Evolutionary conservation across 2,329 filamentous ascomycete species (phyloP).

Genomic region (Exophiala oligosperma): DNA sequence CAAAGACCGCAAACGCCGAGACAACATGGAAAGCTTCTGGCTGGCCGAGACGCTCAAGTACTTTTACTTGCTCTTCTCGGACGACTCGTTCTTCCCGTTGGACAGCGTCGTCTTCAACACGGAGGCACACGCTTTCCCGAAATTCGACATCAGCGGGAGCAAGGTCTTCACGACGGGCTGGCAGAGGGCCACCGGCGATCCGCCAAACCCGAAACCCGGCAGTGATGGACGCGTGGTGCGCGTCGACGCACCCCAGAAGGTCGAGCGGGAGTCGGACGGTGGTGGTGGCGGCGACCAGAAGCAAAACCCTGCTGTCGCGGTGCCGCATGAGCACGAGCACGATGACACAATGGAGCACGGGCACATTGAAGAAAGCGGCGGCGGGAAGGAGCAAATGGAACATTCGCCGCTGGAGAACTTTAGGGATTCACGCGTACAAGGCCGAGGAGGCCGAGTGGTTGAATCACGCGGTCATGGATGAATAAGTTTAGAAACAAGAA

Average conservation of each 20-base stretch:
- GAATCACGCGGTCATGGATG: too few relatives aligned
- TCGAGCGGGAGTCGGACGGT: neutral
- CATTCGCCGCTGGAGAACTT: slow-evolving; percentile 7
- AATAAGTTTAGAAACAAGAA: too few relatives aligned
- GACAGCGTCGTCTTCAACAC: slow-evolving; percentile 92
- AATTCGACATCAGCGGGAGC: slow-evolving; percentile 71
- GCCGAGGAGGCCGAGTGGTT: neutral
- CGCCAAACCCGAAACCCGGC: neutral
- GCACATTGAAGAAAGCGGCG: slow-evolving; percentile 11
- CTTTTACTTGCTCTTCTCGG: slow-evolving; percentile 91
- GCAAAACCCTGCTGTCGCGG: neutral
- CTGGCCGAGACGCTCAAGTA: slow-evolving; percentile 98
- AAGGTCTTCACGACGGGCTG: slow-evolving; percentile 78
- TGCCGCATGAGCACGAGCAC: neutral
- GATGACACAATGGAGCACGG: slow-evolving; percentile 13
- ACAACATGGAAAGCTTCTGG: slow-evolving; percentile 99
- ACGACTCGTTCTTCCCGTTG: slow-evolving; percentile 50
- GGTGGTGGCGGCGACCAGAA: neutral
- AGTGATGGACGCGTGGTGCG: slow-evolving; percentile 14
- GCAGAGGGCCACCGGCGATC: slow-evolving; percentile 41
- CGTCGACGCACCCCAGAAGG: slow-evolving; percentile 11
- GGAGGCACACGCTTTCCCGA: slow-evolving; percentile 86
- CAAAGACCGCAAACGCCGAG: slow-evolving; percentile 37
- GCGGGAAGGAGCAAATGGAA: neutral
- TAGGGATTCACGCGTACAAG: neutral